phyloP scores from a whole-genome alignment of 2,329 filamentous ascomycete species.

The Thielaviopsis punctulata region DNA sequence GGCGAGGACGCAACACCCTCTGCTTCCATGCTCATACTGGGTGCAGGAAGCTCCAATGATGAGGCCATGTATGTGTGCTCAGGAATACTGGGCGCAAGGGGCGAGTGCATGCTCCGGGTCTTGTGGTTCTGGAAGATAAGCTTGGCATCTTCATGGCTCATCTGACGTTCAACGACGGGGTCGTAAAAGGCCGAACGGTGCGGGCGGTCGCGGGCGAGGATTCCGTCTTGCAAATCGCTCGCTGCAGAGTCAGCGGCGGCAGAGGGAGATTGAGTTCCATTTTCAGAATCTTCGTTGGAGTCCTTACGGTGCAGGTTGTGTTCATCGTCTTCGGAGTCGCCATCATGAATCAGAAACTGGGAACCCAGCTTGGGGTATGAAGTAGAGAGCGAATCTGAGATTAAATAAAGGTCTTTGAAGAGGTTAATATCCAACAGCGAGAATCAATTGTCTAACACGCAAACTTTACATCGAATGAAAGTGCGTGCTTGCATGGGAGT shows the following conservation, averaged over 20 bases:
- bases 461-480: background rate
- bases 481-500: background rate
- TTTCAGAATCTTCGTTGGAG: slow-evolving; percentile 4
- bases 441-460: background rate
- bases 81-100: background rate
- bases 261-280: background rate
- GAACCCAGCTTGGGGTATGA: slow-evolving; percentile 11
- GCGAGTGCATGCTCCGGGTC: slow-evolving; percentile 7
- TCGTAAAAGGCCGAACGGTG: slow-evolving; percentile 79
- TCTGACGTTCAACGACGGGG: slow-evolving; percentile 79
- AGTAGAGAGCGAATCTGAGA: slow-evolving; percentile 7
- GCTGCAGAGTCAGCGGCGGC: slow-evolving; percentile 1
- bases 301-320: background rate
- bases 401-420: background rate
- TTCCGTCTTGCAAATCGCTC: slow-evolving; percentile 30
- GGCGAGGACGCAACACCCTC: slow-evolving; percentile 7
- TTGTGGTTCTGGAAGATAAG: slow-evolving; percentile 61
- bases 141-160: slow-evolving; percentile 88
- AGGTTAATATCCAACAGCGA: background rate
- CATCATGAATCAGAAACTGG: slow-evolving; percentile 13
- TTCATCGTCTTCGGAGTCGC: slow-evolving; percentile 14
- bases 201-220: slow-evolving; percentile 43
- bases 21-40: slow-evolving; percentile 7
- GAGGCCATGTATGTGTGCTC: background rate
- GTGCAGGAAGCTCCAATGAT: slow-evolving; percentile 3